Percentiles rank a stretch among this genome's conserved stretches.
phyloP scores from a whole-genome alignment of 2,329 filamentous ascomycete genomes.

The Hypoxylon rubiginosum region DNA sequence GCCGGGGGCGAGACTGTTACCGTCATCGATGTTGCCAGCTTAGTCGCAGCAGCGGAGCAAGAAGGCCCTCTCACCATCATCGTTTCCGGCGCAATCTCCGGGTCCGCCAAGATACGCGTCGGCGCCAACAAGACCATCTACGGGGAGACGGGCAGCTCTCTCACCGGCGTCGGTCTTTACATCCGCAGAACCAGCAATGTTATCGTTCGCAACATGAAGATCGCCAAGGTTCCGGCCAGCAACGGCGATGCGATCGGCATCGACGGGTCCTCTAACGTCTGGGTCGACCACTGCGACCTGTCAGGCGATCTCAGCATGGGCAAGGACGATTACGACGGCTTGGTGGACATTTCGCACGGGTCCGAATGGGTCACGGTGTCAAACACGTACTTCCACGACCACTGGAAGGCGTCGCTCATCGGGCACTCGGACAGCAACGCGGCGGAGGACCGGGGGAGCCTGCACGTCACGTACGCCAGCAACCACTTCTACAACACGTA shows the following conservation, averaged over 20 bases:
- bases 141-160: slow-evolving; percentile 53
- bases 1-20: slow-evolving; percentile 67
- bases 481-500: slow-evolving; percentile 79
- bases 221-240: slow-evolving; percentile 67
- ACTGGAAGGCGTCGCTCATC: slow-evolving; percentile 58
- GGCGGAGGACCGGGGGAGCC: slow-evolving; percentile 74
- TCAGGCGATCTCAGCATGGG: slow-evolving; percentile 69
- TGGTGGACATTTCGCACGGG: slow-evolving; percentile 74
- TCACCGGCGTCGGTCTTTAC: slow-evolving; percentile 64
- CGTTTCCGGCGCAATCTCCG: slow-evolving; percentile 60
- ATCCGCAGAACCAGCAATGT: slow-evolving; percentile 69
- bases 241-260: slow-evolving; percentile 73
- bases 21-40: slow-evolving; percentile 64
- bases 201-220: slow-evolving; percentile 73
- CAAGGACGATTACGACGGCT: slow-evolving; percentile 79
- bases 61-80: slow-evolving; percentile 61
- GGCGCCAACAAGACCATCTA: slow-evolving; percentile 66
- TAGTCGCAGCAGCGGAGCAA: slow-evolving; percentile 64
- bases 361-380: slow-evolving; percentile 71
- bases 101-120: slow-evolving; percentile 59
- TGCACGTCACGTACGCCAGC: slow-evolving; percentile 74
- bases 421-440: slow-evolving; percentile 69
- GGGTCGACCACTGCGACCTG: slow-evolving; percentile 77
- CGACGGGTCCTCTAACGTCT: slow-evolving; percentile 69
- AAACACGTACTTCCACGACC: slow-evolving; percentile 61